Conservation (phyloP, 805 yeast genomes). For the Limtongia smithiae region DNA sequence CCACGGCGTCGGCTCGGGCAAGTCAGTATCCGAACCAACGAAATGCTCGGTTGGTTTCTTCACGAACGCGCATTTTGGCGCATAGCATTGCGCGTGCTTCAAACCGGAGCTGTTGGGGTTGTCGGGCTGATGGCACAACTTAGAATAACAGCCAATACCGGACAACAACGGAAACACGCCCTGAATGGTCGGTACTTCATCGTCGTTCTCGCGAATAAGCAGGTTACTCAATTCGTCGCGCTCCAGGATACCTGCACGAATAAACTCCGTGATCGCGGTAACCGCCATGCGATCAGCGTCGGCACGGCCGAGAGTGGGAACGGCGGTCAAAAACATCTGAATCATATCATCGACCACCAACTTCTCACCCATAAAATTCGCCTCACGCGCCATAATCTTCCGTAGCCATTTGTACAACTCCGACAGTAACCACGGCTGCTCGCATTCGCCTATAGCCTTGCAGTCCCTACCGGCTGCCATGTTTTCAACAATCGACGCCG, state of each 20-base stretch:
- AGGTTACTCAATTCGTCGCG: constrained; percentile 1
- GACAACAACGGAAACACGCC: constrained; percentile 39
- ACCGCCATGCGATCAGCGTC: constrained; percentile 35
- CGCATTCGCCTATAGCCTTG: background rate
- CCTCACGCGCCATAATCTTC: constrained; percentile 16
- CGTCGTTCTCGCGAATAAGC: constrained; percentile 13
- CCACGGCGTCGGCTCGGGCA: constrained; percentile 28
- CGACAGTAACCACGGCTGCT: constrained; percentile 21
- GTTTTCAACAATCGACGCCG: constrained; percentile 1
- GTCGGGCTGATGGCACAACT: constrained; percentile 8
- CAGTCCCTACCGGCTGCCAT: background rate
- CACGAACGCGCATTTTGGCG: constrained; percentile 33
- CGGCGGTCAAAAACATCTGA: constrained; percentile 30
- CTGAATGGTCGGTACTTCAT: constrained; percentile 17
- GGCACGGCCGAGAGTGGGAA: constrained; percentile 35
- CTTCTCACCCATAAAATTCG: constrained; percentile 16
- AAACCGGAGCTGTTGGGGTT: constrained; percentile 3
- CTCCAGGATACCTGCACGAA: constrained; percentile 29
- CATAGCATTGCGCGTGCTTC: constrained; percentile 32
- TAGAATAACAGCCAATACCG: constrained; percentile 39
- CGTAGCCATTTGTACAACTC: constrained; percentile 14
- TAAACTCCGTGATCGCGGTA: constrained; percentile 32
- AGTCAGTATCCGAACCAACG: background rate
- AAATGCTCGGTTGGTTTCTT: background rate
- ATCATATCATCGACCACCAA: constrained; percentile 28